Percentiles rank a stretch among this genome's conserved stretches.
Conservation (phyloP, 2,329 filamentous ascomycete species). For the Cladophialophora chaetospira region DNA sequence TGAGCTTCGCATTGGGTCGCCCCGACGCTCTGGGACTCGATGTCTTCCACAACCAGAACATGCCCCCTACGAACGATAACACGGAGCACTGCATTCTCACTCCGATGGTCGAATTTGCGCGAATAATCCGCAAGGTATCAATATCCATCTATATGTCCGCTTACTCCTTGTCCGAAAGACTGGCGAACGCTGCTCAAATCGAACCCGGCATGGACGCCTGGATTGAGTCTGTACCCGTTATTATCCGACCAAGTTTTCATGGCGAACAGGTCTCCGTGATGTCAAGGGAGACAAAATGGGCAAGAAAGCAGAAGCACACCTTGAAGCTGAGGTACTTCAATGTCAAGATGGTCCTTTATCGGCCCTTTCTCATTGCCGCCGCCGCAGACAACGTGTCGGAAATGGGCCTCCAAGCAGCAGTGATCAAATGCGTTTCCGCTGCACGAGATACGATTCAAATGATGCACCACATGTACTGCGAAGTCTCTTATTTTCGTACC, state of each 20-base stretch:
- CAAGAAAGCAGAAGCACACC: slow-evolving; percentile 42
- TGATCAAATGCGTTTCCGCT: slow-evolving; percentile 43
- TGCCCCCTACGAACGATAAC: slow-evolving; percentile 40
- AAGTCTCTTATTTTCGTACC: slow-evolving; percentile 45
- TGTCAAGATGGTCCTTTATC: slow-evolving; percentile 45
- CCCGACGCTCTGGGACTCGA: slow-evolving; percentile 53
- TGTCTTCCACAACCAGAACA: slow-evolving; percentile 50
- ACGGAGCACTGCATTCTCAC: slow-evolving; percentile 43
- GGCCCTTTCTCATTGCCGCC: slow-evolving; percentile 42
- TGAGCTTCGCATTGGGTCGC: slow-evolving; percentile 53
- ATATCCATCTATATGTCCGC: background rate
- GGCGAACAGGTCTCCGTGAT: slow-evolving; percentile 30
- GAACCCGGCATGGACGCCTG: slow-evolving; percentile 43
- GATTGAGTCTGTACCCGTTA: slow-evolving; percentile 40
- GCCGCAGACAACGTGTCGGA: slow-evolving; percentile 36
- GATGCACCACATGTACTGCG: slow-evolving; percentile 44
- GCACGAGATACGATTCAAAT: slow-evolving; percentile 44
- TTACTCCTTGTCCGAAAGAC: slow-evolving; percentile 37
- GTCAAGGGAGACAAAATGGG: slow-evolving; percentile 43
- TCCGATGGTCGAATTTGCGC: slow-evolving; percentile 5
- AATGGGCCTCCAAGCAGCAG: slow-evolving; percentile 37
- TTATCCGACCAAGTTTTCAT: slow-evolving; percentile 38
- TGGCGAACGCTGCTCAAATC: slow-evolving; percentile 41
- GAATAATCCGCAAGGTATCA: background rate
- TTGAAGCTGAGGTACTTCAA: slow-evolving; percentile 46